Conservation (phyloP, 352 stramenopile genomes). For the Globisporangium viniferum region DNA sequence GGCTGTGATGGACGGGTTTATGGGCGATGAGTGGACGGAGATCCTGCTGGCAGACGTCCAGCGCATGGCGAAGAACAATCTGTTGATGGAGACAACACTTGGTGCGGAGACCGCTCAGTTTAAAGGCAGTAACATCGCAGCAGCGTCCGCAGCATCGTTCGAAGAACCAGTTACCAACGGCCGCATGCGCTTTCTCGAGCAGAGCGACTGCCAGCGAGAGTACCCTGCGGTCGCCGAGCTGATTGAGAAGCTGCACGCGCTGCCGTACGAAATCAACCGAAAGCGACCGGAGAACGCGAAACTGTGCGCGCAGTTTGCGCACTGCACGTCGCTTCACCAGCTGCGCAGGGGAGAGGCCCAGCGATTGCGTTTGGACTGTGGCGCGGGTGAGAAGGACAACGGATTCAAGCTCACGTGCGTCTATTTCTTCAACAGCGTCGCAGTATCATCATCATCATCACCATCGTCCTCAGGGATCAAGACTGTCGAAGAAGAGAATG, state of each 20-base stretch:
- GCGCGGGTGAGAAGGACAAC: constrained; percentile 65
- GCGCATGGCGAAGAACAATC: constrained; percentile 51
- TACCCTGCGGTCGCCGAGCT: constrained; percentile 76
- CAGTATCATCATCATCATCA: too few relatives aligned
- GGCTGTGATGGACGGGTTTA: constrained; percentile 66
- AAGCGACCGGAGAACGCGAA: constrained; percentile 40
- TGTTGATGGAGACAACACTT: constrained; percentile 37
- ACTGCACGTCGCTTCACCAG: constrained; percentile 55
- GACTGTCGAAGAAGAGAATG: too few relatives aligned
- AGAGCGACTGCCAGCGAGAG: constrained; percentile 42
- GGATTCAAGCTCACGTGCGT: constrained; percentile 75
- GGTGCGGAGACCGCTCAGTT: constrained; percentile 20
- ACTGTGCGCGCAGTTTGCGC: constrained; percentile 69
- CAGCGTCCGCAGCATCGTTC: background rate
- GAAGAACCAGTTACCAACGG: constrained; percentile 9
- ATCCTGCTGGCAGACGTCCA: constrained; percentile 64
- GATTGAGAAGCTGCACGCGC: constrained; percentile 64
- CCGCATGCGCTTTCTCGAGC: constrained; percentile 62
- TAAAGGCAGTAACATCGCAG: constrained; percentile 8
- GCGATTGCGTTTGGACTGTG: constrained; percentile 63
- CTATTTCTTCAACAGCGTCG: constrained; percentile 52
- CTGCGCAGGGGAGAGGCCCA: constrained; percentile 43
- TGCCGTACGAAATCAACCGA: constrained; percentile 83
- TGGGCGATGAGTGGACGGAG: constrained; percentile 75
- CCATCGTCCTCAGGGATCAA: too few relatives aligned